Evolutionary conservation across 176 grass and related monocot species (phyloP).

Genomic region (Lolium perenne): DNA sequence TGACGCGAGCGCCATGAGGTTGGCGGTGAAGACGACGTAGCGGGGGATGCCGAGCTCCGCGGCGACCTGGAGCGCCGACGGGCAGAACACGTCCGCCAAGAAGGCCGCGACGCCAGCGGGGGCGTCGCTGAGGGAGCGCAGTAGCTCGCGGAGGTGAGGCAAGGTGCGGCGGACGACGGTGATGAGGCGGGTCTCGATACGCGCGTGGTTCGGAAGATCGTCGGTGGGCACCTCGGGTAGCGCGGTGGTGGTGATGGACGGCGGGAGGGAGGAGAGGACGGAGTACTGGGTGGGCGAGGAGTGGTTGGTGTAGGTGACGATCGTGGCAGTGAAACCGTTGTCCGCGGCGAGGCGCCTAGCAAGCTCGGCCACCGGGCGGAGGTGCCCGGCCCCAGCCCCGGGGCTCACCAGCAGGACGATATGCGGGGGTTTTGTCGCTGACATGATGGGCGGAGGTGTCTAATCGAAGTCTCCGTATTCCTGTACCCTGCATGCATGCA

Average conservation of each 20-base stretch:
- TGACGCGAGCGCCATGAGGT: slow-evolving; percentile 29
- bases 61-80: slow-evolving; percentile 29
- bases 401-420: slow-evolving; percentile 51
- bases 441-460: background rate
- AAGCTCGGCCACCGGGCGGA: slow-evolving; percentile 49
- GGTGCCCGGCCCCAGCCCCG: slow-evolving; percentile 14
- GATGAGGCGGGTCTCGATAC: slow-evolving; percentile 31
- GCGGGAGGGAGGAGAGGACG: slow-evolving; percentile 34
- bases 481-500: no score
- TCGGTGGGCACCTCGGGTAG: slow-evolving; percentile 50
- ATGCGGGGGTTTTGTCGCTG: slow-evolving; percentile 14
- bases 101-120: slow-evolving; percentile 40
- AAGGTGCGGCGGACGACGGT: slow-evolving; percentile 18
- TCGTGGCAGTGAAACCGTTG: slow-evolving; percentile 45
- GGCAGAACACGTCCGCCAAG: slow-evolving; percentile 47
- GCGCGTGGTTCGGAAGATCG: background rate
- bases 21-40: slow-evolving; percentile 53
- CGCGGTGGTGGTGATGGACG: slow-evolving; percentile 37
- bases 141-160: slow-evolving; percentile 32
- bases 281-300: slow-evolving; percentile 28
- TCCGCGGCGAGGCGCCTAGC: slow-evolving; percentile 33
- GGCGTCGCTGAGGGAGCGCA: slow-evolving; percentile 24
- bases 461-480: no score
- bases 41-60: slow-evolving; percentile 50
- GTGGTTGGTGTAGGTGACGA: slow-evolving; percentile 62